Conservation (phyloP, 164 flowering plant species). For the Santalum album region DNA sequence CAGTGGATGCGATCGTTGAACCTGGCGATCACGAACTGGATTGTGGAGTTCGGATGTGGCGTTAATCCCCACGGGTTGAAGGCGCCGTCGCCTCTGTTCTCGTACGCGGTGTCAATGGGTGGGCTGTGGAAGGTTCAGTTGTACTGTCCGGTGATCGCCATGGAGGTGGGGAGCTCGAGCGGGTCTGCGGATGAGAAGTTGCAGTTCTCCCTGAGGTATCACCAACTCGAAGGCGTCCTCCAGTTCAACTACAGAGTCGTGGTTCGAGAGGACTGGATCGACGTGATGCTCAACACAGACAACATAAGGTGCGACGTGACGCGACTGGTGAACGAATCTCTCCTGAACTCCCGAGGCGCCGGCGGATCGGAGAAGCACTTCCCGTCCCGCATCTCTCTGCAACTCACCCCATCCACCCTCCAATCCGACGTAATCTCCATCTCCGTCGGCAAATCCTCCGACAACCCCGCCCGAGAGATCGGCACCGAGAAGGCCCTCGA, state of each 20-base stretch:
- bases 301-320: constrained; percentile 83
- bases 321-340: constrained; percentile 45
- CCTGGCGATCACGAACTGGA: constrained; percentile 85
- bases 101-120: constrained; percentile 45
- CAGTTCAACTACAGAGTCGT: constrained; percentile 55
- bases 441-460: constrained; percentile 81
- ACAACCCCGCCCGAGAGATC: constrained; percentile 59
- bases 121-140: constrained; percentile 90
- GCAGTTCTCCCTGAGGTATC: constrained; percentile 56
- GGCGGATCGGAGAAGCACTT: constrained; percentile 80
- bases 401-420: constrained; percentile 48
- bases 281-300: constrained; percentile 49
- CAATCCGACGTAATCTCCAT: constrained; percentile 56
- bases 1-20: constrained; percentile 80
- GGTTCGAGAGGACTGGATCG: constrained; percentile 50
- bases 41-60: constrained; percentile 30
- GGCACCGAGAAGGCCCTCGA: constrained; percentile 43
- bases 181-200: constrained; percentile 38
- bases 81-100: constrained; percentile 60
- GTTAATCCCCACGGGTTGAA: constrained; percentile 10
- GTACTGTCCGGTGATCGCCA: constrained; percentile 76
- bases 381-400: constrained; percentile 74
- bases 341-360: constrained; percentile 52
- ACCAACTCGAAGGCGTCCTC: constrained; percentile 82
- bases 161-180: constrained; percentile 49